Conservation (phyloP, 2,329 filamentous ascomycete species). For the Orbilia oligospora region DNA sequence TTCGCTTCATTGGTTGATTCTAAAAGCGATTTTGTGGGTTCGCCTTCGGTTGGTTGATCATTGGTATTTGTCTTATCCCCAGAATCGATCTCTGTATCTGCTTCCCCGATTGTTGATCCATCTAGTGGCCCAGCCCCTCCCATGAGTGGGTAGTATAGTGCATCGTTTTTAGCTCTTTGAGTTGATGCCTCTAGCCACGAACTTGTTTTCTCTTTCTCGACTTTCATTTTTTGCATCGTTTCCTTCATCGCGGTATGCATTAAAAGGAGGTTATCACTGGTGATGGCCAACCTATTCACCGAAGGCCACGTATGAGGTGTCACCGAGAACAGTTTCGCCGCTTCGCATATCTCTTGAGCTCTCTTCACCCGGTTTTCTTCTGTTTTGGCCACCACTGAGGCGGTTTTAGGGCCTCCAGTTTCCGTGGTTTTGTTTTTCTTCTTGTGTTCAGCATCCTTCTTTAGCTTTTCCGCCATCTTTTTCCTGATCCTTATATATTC, state of each 20-base stretch:
- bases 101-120: neutral
- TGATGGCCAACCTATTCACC: slow-evolving; percentile 44
- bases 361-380: neutral
- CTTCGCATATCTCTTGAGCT: slow-evolving; percentile 16
- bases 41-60: neutral
- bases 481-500: slow-evolving; percentile 17
- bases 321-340: slow-evolving; percentile 17
- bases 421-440: neutral
- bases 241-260: slow-evolving; percentile 31
- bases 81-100: neutral
- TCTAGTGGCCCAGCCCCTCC: neutral
- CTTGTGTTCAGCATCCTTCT: slow-evolving; percentile 5
- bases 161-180: neutral
- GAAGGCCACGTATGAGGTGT: slow-evolving; percentile 43
- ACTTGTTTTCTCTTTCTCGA: neutral
- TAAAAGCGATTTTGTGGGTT: neutral
- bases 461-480: neutral
- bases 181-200: neutral
- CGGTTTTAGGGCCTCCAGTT: neutral
- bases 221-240: slow-evolving; percentile 21
- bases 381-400: neutral
- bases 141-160: neutral
- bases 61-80: neutral
- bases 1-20: neutral
- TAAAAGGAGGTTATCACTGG: neutral